Evolutionary conservation across 305 asterid species (phyloP), one percentile per base, ranked within the genome.

Genomic region (Fraxinus velutina): DNA sequence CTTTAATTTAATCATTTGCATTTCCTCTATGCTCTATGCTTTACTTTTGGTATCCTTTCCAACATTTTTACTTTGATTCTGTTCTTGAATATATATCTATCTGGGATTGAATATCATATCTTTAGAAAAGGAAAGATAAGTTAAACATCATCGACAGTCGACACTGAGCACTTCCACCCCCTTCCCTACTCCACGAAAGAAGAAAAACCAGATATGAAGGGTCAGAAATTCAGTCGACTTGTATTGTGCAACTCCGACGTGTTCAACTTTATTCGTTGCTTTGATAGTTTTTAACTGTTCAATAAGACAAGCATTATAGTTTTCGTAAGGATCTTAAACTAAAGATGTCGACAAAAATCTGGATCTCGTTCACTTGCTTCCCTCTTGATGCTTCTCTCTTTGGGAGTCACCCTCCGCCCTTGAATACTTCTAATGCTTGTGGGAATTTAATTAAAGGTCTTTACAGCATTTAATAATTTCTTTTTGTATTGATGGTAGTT

Each of bases 51-150:
- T 42, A 42, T 42, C 52, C 15, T 9, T 42, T 10, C 52, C 52
- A 42, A 9, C 52, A 9, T 42, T 42, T 42, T 42, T 42, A 42
- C 52, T 42, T 9, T 42, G 52, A 42, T 42, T 42, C 52, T 42
- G 52, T 12, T 42, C n/a, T 37, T 37, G 44, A 37, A 37, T 37
- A 37, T 6, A 42, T 9, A 10, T 42, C 4, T 42, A 42, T 42
- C 52, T 10, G 52, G 13, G 52, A 42, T 42, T 42, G 52, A 42
- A 42, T 42, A 47, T 47, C 57, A 13, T 47, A 13, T 12, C 7
- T 2, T 17, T 57, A 19, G 50, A 79, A 83, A 83, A 71, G 60
- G 44, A 64, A 79, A 60, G 42, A 73, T 32, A 62, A 73, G 78
- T 72, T 55, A 30, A 73, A 72, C 60, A 4, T 36, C 19, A 15